Evolutionary conservation across 2,329 filamentous ascomycete genomes (phyloP).

Genomic region (Diaporthe citri): DNA sequence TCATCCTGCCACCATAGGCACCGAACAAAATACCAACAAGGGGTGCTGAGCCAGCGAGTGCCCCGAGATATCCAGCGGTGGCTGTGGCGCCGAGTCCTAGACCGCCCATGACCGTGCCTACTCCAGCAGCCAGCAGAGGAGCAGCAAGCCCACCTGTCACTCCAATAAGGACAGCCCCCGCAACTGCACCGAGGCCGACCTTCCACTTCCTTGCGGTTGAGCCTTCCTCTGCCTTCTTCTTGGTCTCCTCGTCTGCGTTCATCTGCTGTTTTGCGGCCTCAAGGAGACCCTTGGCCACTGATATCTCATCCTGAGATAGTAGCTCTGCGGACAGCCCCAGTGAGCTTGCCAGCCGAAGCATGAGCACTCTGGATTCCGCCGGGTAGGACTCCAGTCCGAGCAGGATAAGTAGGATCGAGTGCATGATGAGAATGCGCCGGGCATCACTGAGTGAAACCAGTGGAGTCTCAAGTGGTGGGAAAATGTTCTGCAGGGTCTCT

Average conservation of each 20-base stretch:
- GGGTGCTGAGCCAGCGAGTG: conserved; percentile 87
- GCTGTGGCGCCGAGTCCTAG: conserved; percentile 79
- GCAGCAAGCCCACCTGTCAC: conserved; percentile 91
- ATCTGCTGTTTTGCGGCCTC: conserved; percentile 69
- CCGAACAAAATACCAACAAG: conserved; percentile 90
- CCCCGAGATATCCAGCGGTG: conserved; percentile 86
- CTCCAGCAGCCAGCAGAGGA: conserved; percentile 85
- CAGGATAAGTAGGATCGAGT: conserved; percentile 74
- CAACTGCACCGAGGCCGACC: conserved; percentile 88
- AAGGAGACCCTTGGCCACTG: conserved; percentile 81
- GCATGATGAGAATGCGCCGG: conserved; percentile 47
- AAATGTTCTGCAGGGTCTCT: conserved; percentile 61
- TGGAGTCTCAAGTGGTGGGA: conserved; percentile 66
- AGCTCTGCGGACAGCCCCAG: conserved; percentile 73
- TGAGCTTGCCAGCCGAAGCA: conserved; percentile 76
- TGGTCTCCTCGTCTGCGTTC: conserved; percentile 81
- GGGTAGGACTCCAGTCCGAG: conserved; percentile 81
- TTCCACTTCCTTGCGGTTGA: conserved; percentile 84
- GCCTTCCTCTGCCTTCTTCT: conserved; percentile 79
- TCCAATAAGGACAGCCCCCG: conserved; percentile 90
- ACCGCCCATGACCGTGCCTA: conserved; percentile 87
- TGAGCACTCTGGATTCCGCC: conserved; percentile 77
- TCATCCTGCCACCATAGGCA: conserved; percentile 85
- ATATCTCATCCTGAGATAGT: conserved; percentile 78
- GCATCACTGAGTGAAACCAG: conserved; percentile 61